Evolutionary conservation across 2,329 filamentous ascomycete genomes (phyloP), one percentile per base, ranked within the genome.

Genomic region (Septoria petroselini): DNA sequence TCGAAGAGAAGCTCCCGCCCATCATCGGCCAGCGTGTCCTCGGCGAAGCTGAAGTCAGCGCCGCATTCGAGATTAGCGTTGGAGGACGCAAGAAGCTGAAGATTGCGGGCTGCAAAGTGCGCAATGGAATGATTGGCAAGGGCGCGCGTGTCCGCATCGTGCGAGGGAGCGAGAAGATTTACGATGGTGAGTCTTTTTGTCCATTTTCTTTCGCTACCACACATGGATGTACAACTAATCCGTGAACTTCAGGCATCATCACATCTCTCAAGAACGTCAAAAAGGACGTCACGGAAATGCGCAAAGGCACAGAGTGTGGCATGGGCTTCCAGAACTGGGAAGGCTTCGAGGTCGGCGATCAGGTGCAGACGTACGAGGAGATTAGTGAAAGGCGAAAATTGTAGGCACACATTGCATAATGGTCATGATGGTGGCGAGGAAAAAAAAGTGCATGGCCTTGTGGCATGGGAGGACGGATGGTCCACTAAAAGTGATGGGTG

Each of bases 251-350:
- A 95, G 91, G 91, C 58, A 78, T 78, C 43, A 80, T 97, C 35
- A 78, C 82, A 14, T 88, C 88, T 1, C 81, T 98, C 51, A 96
- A 93, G 73, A 87, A 94, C 63, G 82, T 86, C 68, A 96, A 97
- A 77, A 94, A 94, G 68, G 88, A 96, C 58, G 87, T 93, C 23
- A 75, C 76, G 38, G 88, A 95, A 65, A 93, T 95, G 83, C 83
- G 83, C 62, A 97, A 95, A 71, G 91, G 90, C 51, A 82, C 79
- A n/a, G 93, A 98, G 70, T 98, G 93, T 63, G 93, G 93, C 58
- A 84, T 98, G 59, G 83, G 82, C 44, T 91, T 98, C 63, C 82
- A 85, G 2, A 79, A 76, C 25, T 98, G 89, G 82, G 77, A 85
- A 40, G 86, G 82, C 17, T 86, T 97, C 66, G 69, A 84, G 63